phyloP scores from a whole-genome alignment of 768 basidiomycete genomes.

The Galerina sulciceps region DNA sequence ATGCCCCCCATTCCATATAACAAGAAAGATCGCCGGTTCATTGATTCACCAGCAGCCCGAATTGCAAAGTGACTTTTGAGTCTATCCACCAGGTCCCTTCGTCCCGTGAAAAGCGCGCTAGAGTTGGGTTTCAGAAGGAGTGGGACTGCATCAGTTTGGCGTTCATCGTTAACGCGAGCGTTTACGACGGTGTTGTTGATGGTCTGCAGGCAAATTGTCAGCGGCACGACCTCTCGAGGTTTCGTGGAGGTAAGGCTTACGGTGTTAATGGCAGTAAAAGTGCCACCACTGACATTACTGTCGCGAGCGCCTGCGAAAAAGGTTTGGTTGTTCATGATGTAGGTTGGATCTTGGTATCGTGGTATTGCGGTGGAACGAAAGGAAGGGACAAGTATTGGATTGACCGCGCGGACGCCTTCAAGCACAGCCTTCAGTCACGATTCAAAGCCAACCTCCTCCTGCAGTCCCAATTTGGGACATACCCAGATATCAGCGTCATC shows the following conservation, averaged over 20 bases:
- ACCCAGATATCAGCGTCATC: too few relatives aligned
- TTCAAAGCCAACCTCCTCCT: too few relatives aligned
- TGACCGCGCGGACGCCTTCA: too few relatives aligned
- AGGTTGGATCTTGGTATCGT: neutral
- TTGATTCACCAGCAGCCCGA: neutral
- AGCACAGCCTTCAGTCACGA: too few relatives aligned
- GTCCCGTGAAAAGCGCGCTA: slow-evolving; percentile 15
- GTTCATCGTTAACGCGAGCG: neutral
- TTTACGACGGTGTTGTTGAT: neutral
- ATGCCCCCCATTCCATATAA: slow-evolving; percentile 25
- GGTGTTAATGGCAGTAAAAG: neutral
- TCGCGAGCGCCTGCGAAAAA: too few relatives aligned
- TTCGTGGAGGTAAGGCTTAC: neutral
- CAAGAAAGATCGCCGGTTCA: slow-evolving; percentile 10
- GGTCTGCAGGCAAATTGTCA: neutral
- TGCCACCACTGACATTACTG: neutral
- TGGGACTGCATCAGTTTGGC: neutral
- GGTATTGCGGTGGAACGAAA: neutral
- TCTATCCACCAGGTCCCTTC: slow-evolving; percentile 8
- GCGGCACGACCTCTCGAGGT: neutral
- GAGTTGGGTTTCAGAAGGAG: neutral
- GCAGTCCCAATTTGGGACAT: too few relatives aligned
- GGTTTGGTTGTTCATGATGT: neutral
- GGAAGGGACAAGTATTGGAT: neutral
- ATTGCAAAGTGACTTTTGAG: slow-evolving; percentile 13